A percentile compares a stretch with the other conserved stretches of the same genome.
These are phyloP conservation scores for Laetiporus sulphureus DNA, from an alignment of 1,284 basidiomycete genomes.

Conservation along the genomic window DNA sequence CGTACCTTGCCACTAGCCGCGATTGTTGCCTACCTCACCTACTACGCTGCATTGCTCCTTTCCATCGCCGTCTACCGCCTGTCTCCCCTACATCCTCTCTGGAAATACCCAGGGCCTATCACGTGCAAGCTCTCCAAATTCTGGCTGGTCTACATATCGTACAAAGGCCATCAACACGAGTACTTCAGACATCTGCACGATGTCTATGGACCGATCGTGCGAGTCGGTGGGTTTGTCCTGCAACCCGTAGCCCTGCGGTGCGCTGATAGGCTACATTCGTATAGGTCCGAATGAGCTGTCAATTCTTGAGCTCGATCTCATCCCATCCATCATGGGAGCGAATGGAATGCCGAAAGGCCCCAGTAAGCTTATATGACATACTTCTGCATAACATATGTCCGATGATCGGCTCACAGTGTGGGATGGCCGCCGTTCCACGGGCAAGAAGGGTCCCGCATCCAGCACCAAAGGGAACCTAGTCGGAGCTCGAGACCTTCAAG, in stretches of 20 bases:
- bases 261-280: neutral
- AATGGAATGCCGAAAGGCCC: conserved; percentile 12
- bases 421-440: conserved; percentile 2
- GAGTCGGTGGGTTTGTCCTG: conserved; percentile 17
- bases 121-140: conserved; percentile 19
- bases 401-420: conserved; percentile 2
- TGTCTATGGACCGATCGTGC: conserved; percentile 25
- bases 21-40: no score
- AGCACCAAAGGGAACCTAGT: conserved; percentile 2
- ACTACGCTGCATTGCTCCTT: conserved; percentile 9
- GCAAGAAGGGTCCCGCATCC: neutral
- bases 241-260: neutral
- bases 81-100: conserved; percentile 26
- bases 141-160: conserved; percentile 14
- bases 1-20: no score
- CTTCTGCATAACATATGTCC: neutral
- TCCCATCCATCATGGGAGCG: conserved; percentile 15
- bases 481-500: conserved; percentile 23
- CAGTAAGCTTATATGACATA: conserved; percentile 1
- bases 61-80: conserved; percentile 22
- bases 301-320: conserved; percentile 15
- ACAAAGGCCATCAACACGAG: conserved; percentile 18
- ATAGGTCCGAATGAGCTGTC: conserved; percentile 23
- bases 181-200: conserved; percentile 21
- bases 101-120: conserved; percentile 24